phyloP scores from a whole-genome alignment of 2,329 filamentous ascomycete genomes.

The Pseudogymnoascus sp. region DNA sequence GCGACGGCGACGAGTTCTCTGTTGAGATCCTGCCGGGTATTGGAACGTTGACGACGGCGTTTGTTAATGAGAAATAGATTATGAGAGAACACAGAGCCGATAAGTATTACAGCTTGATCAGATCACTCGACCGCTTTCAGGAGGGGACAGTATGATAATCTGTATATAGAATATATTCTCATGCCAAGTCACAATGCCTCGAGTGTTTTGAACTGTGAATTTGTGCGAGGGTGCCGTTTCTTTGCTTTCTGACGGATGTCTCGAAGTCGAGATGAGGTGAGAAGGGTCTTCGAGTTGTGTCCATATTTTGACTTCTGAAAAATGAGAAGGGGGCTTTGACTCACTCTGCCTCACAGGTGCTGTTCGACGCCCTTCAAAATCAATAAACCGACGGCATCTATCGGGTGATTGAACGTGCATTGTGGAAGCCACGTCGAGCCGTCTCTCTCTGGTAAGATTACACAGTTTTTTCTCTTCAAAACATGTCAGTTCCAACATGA shows the following conservation, averaged over 20 bases:
- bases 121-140: not conserved
- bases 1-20: slow-evolving; percentile 39
- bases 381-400: not conserved
- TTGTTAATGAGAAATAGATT: slow-evolving; percentile 26
- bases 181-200: not conserved
- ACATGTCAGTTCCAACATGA: not conserved
- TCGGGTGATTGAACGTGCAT: not conserved
- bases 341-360: not conserved
- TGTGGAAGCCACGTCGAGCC: not conserved
- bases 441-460: not conserved
- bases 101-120: slow-evolving; percentile 13
- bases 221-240: not conserved
- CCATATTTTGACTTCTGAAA: not conserved
- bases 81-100: not conserved
- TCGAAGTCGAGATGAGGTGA: not conserved
- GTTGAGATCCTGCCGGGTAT: slow-evolving; percentile 42
- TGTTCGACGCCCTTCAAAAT: not conserved
- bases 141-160: not conserved
- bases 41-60: slow-evolving; percentile 40
- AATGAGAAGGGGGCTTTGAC: not conserved
- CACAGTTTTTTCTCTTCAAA: not conserved
- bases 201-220: not conserved
- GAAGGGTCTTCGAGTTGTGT: not conserved
- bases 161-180: not conserved
- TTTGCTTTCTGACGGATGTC: not conserved